Conservation (phyloP, 2,329 filamentous ascomycete genomes). For the Claviceps quebecensis region DNA sequence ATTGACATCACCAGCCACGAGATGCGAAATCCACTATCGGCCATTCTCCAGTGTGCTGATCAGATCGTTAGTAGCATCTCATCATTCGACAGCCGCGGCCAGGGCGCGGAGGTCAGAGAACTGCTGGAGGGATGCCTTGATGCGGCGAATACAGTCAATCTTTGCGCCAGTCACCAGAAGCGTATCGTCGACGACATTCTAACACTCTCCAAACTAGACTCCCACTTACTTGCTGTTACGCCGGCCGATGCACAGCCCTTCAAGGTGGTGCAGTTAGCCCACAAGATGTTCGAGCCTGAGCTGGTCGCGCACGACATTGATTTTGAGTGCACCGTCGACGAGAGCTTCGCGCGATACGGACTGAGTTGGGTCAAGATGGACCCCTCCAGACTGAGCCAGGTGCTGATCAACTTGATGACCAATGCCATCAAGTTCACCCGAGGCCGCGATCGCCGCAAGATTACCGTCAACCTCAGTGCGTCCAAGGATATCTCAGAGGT, state of each 20-base stretch:
- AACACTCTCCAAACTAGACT: conserved; percentile 56
- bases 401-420: conserved; percentile 62
- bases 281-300: conserved; percentile 72
- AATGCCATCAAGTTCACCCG: conserved; percentile 54
- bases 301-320: conserved; percentile 57
- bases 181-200: conserved; percentile 55
- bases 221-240: conserved; percentile 54
- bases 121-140: conserved; percentile 48
- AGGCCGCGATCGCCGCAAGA: conserved; percentile 42
- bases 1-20: conserved; percentile 64
- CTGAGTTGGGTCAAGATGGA: conserved; percentile 64
- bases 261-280: conserved; percentile 50
- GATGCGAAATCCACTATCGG: conserved; percentile 63
- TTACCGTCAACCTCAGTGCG: conserved; percentile 51
- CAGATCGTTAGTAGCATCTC: conserved; percentile 46
- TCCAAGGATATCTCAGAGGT: conserved; percentile 36
- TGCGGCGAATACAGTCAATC: conserved; percentile 66
- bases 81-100: conserved; percentile 23
- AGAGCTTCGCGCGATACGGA: conserved; percentile 48
- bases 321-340: conserved; percentile 54
- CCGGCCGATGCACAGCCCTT: conserved; percentile 57
- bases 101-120: conserved; percentile 30
- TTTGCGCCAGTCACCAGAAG: conserved; percentile 70
- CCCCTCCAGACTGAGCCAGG: conserved; percentile 58
- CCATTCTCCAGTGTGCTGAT: conserved; percentile 63